Conservation (phyloP, 805 yeast species). For the Wickerhamomyces sydowiorum region DNA sequence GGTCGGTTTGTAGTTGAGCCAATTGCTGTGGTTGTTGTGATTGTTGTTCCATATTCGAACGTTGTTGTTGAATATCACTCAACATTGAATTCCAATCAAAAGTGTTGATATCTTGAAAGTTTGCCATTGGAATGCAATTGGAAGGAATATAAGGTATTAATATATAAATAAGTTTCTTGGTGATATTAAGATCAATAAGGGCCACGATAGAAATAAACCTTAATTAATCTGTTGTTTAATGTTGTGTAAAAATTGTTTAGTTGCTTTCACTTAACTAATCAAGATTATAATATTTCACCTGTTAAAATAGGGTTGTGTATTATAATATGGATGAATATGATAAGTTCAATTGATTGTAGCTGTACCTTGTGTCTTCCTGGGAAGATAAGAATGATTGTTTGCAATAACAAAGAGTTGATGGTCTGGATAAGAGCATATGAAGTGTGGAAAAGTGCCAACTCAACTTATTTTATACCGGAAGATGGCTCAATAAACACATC, state of each 20-base stretch:
- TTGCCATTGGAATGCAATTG: too few species aligned
- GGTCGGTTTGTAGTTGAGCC: slow-evolving; percentile 5
- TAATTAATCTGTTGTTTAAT: neutral
- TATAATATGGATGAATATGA: neutral
- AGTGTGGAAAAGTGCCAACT: neutral
- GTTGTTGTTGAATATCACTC: slow-evolving; percentile 8
- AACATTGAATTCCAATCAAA: slow-evolving; percentile 23
- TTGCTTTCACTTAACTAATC: neutral
- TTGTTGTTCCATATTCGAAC: slow-evolving; percentile 5
- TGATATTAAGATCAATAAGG: neutral
- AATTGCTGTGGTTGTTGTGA: slow-evolving; percentile 1
- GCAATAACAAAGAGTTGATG: neutral
- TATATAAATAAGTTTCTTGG: neutral
- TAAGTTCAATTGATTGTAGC: neutral
- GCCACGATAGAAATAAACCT: neutral
- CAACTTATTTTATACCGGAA: neutral
- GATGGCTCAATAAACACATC: neutral
- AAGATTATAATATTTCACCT: neutral
- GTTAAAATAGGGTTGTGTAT: neutral
- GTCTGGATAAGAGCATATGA: too few species aligned
- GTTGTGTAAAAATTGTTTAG: neutral
- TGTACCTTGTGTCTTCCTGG: neutral
- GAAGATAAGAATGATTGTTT: neutral
- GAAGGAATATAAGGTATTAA: neutral
- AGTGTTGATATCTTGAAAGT: slow-evolving; percentile 15